A percentile compares a stretch with the other conserved stretches of the same genome.
phyloP scores from a whole-genome alignment of 495 filamentous ascomycete genomes.

The Letharia columbiana region DNA sequence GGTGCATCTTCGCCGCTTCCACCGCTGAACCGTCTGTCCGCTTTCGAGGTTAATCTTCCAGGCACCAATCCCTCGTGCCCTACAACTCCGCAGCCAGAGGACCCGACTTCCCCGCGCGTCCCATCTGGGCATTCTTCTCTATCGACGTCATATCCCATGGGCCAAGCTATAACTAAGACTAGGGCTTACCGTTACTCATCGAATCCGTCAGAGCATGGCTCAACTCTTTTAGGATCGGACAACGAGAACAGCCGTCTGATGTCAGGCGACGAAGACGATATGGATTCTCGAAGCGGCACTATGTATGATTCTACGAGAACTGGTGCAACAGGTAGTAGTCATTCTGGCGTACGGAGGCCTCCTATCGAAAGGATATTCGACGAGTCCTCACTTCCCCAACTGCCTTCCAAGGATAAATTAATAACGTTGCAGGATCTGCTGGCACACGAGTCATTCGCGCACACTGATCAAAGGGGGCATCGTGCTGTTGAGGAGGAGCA shows the following conservation, averaged over 20 bases:
- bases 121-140: conserved; percentile 15
- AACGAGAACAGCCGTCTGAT: conserved; percentile 63
- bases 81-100: conserved; percentile 27
- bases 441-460: conserved; percentile 36
- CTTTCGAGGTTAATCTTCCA: conserved; percentile 47
- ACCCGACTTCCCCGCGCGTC: conserved; percentile 27
- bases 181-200: conserved; percentile 37
- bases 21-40: conserved; percentile 47
- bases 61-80: conserved; percentile 33
- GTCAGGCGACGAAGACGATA: conserved; percentile 77
- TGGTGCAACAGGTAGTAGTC: conserved; percentile 55
- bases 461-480: conserved; percentile 34
- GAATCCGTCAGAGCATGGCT: conserved; percentile 60
- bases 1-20: conserved; percentile 49
- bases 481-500: conserved; percentile 59
- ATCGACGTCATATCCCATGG: conserved; percentile 19
- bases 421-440: conserved; percentile 47
- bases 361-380: conserved; percentile 85
- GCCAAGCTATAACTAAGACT: conserved; percentile 8
- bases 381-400: conserved; percentile 51
- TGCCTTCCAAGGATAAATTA: conserved; percentile 46
- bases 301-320: conserved; percentile 89
- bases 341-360: conserved; percentile 41
- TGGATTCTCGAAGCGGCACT: conserved; percentile 64
- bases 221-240: conserved; percentile 78